Evolutionary conservation across 192 early-diverging fungal genomes (phyloP), one percentile per base, ranked within the genome.

Genomic region (Umbelopsis ramanniana): DNA sequence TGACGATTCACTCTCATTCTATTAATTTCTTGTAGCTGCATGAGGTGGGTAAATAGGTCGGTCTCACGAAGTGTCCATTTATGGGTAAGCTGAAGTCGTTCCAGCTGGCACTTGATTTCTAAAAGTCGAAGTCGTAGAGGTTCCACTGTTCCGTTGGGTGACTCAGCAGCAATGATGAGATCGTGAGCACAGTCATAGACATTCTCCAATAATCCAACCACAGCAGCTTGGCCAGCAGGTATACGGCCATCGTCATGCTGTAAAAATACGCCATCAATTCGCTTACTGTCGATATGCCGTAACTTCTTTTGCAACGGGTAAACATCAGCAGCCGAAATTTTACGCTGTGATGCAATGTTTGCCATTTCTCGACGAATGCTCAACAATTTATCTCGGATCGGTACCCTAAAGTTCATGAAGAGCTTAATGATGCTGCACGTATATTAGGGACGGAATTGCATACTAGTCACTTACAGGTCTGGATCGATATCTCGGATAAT

Each of bases 141-240:
- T 74, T 80, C 80, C 57, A 91, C 69, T 22, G 84, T 79, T 43
- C 76, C 81, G 17, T 86, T 83, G 35, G 93, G 88, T 0, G 84
- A 78, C 70, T 89, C 86, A 26, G 89, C 86, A 52, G 89, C 83
- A 15, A 87, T 92, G 79, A 93, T 79, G 22, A 94, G 67, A 69
- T 97, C 94, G 71, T 97, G 91, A 22, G 90, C 84, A 46, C 90
- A 87, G 52, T 93, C 93, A 71, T 90, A 95, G 72, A 89, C 90
- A 74, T 90, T 83, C 72, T 95, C 93, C 55, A 97, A 63, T 21
- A 97, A 76, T 3, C 86, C 87, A 37, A 93, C 90, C 37, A 97
- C 89, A n/a, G 88, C 87, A 19, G 93, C 89, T 72, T 97, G 95
- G n/a, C 95, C 95, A 37, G 89, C 76, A 2, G 91, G 84, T 33